Evolutionary conservation across 2,329 filamentous ascomycete species (phyloP), one percentile per base, ranked within the genome.

Genomic region (Talaromyces amestolkiae): DNA sequence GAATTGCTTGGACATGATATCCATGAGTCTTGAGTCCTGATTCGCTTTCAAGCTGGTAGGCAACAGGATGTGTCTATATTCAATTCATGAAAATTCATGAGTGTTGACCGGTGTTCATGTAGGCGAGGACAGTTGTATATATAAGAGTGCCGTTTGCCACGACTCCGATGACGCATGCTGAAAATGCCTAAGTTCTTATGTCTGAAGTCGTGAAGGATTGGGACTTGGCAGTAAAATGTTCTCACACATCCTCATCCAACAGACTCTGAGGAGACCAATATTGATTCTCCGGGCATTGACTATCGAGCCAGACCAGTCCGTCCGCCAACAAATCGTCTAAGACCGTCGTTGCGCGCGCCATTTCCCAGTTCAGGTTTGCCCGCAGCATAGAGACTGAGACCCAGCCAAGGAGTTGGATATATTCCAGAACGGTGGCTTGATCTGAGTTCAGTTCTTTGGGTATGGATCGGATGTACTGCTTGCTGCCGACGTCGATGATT

Each of bases 361-460:
- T 83, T 70, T 94, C 89, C 95, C 95, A 99, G 17, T 84, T 85
- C 33, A 99, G 79, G 75, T 99, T 99, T 60, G 90, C 80, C 79
- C 91, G 89, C 63, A 99, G 80, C 91, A 98, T 96, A 0, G 90
- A 91, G 17, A 96, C 87, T 65, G 90, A 96, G 61, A 98, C 91
- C 74, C 92, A 97, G 1, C 95, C 94, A 10, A 97, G 82, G 10
- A 97, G 83, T 77, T 97, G 92, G 8, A 92, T 92, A 0, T 91
- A 93, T 81, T 98, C 95, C 7, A 99, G 85, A 13, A 97, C 94
- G 2, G 90, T 91, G 59, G 91, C 91, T 81, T 99, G 95, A 76
- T 99, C 95, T 15, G 88, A 93, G 76, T 96, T 97, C 68, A 99
- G 85, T 79, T 99, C 95, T 76, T 96, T 95, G 1, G 95, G 95